phyloP scores from a whole-genome alignment of 768 basidiomycete species.

The Hysterangium stoloniferum region DNA sequence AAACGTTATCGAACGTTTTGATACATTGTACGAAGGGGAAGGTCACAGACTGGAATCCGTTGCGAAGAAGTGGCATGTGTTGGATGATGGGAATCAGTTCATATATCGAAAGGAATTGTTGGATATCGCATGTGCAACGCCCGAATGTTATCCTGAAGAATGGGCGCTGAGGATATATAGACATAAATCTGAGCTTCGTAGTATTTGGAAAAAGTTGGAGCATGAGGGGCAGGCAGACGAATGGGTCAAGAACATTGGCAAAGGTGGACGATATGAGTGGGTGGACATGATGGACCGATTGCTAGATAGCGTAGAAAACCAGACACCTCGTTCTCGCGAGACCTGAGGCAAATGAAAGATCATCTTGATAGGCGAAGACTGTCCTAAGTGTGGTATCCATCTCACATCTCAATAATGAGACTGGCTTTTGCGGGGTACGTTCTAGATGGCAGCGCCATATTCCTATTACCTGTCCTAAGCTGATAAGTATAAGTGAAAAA shows the following conservation, averaged over 20 bases:
- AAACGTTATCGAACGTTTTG: constrained; percentile 43
- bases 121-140: constrained; percentile 34
- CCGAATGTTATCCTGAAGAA: constrained; percentile 29
- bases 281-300: constrained; percentile 10
- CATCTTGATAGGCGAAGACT: too few species aligned
- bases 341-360: too few species aligned
- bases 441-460: too few species aligned
- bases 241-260: constrained; percentile 60
- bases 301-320: too few species aligned
- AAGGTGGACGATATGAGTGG: constrained; percentile 54
- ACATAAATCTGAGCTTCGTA: constrained; percentile 39
- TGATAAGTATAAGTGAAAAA: too few species aligned
- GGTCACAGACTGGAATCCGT: constrained; percentile 33
- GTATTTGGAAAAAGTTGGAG: constrained; percentile 53
- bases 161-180: constrained; percentile 57
- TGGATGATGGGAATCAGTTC: constrained; percentile 48
- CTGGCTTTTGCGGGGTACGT: too few species aligned
- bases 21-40: constrained; percentile 25
- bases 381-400: too few species aligned
- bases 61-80: constrained; percentile 49
- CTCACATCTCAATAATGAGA: too few species aligned
- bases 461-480: too few species aligned
- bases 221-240: constrained; percentile 44
- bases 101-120: constrained; percentile 57
- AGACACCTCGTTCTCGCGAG: too few species aligned